These are phyloP conservation scores for Astrocystis sublimbata DNA, from an alignment of 495 filamentous ascomycete genomes.

Conservation along the genomic window DNA sequence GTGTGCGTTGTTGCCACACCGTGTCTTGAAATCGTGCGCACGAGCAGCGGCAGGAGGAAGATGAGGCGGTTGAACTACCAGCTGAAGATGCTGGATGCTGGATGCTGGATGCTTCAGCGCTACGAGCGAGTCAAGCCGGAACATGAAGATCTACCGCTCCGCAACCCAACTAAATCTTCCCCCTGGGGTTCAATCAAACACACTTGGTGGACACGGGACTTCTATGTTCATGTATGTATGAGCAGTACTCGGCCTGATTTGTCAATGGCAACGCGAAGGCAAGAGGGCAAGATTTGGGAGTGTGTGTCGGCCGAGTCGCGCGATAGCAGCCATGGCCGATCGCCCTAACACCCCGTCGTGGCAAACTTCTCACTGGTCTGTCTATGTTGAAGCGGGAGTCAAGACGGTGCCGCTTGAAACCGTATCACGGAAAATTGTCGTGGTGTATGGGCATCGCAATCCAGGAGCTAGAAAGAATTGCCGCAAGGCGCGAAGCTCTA, in stretches of 20 bases:
- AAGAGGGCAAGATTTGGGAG: neutral
- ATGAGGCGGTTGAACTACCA: neutral
- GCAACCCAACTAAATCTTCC: neutral
- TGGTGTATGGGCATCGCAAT: conserved; percentile 10
- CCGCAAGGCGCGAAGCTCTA: neutral
- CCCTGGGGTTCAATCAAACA: neutral
- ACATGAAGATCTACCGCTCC: conserved; percentile 14
- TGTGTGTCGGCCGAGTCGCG: conserved; percentile 6
- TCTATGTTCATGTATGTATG: no score
- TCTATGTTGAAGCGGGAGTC: neutral
- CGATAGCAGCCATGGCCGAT: conserved; percentile 1
- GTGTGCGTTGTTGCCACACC: conserved; percentile 3
- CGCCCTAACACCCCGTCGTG: neutral
- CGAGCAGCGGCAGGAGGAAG: neutral
- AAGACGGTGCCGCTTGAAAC: neutral
- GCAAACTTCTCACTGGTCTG: neutral
- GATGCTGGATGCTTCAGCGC: neutral
- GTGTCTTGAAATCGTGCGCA: neutral
- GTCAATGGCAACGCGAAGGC: no score
- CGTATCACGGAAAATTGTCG: conserved; percentile 10
- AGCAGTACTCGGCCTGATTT: no score
- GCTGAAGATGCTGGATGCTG: neutral
- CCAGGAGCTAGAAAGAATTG: conserved; percentile 15
- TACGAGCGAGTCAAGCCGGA: conserved; percentile 7
- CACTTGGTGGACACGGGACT: no score